Conservation (phyloP, 306 rosid species). For the Quercus berberidifolia region DNA sequence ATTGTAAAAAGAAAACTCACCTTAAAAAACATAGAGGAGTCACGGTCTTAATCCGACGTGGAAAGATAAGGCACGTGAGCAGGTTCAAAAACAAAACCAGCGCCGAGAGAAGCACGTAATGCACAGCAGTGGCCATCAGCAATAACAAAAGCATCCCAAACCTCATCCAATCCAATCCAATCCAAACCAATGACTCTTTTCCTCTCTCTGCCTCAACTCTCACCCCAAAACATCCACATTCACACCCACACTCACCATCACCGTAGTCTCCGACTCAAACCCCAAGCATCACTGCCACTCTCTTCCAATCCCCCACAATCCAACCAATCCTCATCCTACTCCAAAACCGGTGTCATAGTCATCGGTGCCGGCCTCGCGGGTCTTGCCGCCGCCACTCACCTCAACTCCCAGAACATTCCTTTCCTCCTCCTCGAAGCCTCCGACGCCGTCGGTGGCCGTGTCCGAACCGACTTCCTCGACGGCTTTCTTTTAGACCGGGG, state of each 20-base stretch:
- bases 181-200: conserved; percentile 27
- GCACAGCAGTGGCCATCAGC: background rate
- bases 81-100: background rate
- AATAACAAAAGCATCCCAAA: background rate
- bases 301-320: conserved; percentile 19
- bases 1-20: no score
- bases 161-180: conserved; percentile 32
- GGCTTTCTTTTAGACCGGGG: conserved; percentile 88
- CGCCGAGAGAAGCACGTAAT: background rate
- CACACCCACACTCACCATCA: background rate
- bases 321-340: background rate
- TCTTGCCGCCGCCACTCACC: conserved; percentile 74
- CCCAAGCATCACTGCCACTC: conserved; percentile 17
- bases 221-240: conserved; percentile 1
- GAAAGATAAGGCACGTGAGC: background rate
- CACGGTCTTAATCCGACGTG: background rate
- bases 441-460: conserved; percentile 75
- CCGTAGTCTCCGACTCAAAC: conserved; percentile 36
- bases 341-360: conserved; percentile 45
- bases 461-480: conserved; percentile 64
- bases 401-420: conserved; percentile 58
- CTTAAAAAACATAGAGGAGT: no score
- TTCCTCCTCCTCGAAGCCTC: conserved; percentile 77
- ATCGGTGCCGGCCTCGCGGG: conserved; percentile 91
- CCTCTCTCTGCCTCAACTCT: conserved; percentile 25